Conservation (phyloP, 2,329 filamentous ascomycete species). For the Orbilia brochopaga region DNA sequence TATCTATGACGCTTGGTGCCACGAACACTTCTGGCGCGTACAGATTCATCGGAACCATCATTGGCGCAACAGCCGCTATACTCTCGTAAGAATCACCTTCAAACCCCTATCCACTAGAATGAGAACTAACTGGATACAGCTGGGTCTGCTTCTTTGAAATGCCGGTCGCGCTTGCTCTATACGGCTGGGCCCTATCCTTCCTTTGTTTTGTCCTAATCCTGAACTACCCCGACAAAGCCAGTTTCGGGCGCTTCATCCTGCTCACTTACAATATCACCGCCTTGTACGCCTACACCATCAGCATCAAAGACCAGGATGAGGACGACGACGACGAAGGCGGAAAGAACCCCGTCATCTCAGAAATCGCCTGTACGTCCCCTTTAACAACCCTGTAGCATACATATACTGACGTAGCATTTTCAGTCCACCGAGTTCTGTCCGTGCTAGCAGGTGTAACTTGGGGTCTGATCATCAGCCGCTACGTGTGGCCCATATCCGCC, state of each 20-base stretch:
- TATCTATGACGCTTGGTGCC: conserved; percentile 94
- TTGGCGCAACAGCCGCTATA: conserved; percentile 78
- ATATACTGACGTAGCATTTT: conserved; percentile 57
- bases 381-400: neutral
- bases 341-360: conserved; percentile 78
- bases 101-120: neutral
- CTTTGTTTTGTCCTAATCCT: conserved; percentile 91
- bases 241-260: conserved; percentile 86
- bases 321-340: conserved; percentile 88
- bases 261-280: conserved; percentile 95
- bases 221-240: conserved; percentile 69
- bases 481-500: conserved; percentile 94
- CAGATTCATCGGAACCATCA: conserved; percentile 82
- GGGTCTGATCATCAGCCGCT: conserved; percentile 85
- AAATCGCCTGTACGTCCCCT: conserved; percentile 67
- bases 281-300: conserved; percentile 89
- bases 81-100: conserved; percentile 60
- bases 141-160: conserved; percentile 81
- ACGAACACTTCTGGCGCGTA: conserved; percentile 90
- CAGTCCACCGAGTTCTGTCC: conserved; percentile 76
- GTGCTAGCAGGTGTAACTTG: conserved; percentile 87
- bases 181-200: conserved; percentile 80
- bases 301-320: conserved; percentile 77
- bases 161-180: conserved; percentile 74
- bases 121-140: neutral